Conservation (phyloP, 2,329 filamentous ascomycete species). For the Colletotrichum eleusines region DNA sequence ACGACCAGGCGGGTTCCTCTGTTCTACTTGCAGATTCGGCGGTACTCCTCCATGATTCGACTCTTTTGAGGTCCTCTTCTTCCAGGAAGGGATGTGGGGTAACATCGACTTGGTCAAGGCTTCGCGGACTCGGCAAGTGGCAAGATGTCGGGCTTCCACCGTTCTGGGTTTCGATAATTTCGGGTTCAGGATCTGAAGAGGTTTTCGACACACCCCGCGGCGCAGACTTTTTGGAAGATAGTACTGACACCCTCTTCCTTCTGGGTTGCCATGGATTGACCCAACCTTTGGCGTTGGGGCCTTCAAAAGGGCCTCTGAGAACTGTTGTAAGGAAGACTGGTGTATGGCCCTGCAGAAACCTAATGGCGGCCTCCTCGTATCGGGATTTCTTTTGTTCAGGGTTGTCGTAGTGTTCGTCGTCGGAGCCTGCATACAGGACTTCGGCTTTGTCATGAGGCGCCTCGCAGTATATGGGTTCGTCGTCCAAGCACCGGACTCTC, state of each 20-base stretch:
- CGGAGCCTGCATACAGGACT: conserved; percentile 67
- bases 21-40: conserved; percentile 33
- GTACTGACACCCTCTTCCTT: conserved; percentile 33
- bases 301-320: conserved; percentile 72
- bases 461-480: conserved; percentile 61
- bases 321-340: conserved; percentile 71
- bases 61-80: conserved; percentile 49
- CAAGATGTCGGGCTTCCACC: conserved; percentile 44
- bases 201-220: conserved; percentile 3
- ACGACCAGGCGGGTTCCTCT: conserved; percentile 40
- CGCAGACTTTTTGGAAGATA: conserved; percentile 12
- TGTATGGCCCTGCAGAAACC: conserved; percentile 67
- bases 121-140: conserved; percentile 58
- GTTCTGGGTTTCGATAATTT: conserved; percentile 9
- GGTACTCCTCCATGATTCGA: conserved; percentile 50
- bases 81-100: conserved; percentile 49
- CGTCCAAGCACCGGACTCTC: conserved; percentile 28
- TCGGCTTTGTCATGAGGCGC: conserved; percentile 57
- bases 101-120: conserved; percentile 51
- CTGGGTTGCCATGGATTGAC: conserved; percentile 63
- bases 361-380: conserved; percentile 70
- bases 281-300: conserved; percentile 55
- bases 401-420: conserved; percentile 65
- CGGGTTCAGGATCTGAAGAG: background rate
- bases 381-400: conserved; percentile 61